Conservation (phyloP, 257 asterid genomes). For the Forsythia suspensa region DNA sequence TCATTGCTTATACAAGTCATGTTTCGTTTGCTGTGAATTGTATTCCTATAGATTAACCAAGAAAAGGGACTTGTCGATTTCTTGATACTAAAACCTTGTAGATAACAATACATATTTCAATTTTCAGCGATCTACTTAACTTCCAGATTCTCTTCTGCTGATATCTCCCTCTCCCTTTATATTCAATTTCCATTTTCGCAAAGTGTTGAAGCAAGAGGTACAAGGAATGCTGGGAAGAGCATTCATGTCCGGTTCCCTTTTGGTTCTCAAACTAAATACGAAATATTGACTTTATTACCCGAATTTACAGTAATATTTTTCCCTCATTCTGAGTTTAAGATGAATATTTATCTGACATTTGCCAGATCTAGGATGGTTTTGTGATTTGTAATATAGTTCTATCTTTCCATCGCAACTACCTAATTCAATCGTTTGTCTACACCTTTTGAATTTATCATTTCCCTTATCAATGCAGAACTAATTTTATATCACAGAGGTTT, state of each 20-base stretch:
- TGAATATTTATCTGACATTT: neutral
- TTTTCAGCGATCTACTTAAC: too few species aligned
- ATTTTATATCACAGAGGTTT: neutral
- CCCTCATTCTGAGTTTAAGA: neutral
- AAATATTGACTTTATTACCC: neutral
- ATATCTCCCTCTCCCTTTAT: too few species aligned
- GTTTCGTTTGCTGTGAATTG: neutral
- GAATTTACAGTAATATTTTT: too few species aligned
- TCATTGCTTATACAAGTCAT: too few species aligned
- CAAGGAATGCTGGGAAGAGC: neutral
- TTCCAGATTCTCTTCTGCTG: too few species aligned
- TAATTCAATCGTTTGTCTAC: neutral
- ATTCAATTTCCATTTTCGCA: neutral
- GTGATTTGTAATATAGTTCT: too few species aligned
- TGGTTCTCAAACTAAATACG: neutral
- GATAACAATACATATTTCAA: neutral
- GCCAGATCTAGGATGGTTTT: neutral
- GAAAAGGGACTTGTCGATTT: neutral
- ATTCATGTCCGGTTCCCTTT: neutral
- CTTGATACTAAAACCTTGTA: neutral
- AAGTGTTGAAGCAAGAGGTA: neutral
- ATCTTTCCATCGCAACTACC: neutral
- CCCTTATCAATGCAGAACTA: neutral
- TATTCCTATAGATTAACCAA: neutral
- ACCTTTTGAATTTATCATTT: neutral